These are phyloP conservation scores for Cyclotella distinguenda DNA, from an alignment of 108 stramenopile genomes.

Conservation along the genomic window DNA sequence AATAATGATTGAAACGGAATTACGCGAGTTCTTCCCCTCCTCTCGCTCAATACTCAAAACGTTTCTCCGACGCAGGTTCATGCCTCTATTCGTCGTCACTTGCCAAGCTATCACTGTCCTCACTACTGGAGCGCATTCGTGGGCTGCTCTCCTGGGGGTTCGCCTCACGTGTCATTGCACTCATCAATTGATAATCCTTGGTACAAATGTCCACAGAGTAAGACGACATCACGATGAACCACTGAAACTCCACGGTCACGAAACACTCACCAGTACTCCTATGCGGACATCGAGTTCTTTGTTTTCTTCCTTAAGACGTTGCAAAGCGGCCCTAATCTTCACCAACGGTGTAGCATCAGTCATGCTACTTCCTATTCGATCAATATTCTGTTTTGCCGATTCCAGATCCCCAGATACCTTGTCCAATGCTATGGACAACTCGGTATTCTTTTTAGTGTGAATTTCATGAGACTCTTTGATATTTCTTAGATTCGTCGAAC, in stretches of 20 bases:
- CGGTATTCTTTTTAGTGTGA: constrained; percentile 15
- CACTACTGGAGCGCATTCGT: constrained; percentile 2
- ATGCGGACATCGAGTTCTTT: constrained; percentile 33
- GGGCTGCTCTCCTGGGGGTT: neutral
- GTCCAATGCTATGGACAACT: constrained; percentile 16
- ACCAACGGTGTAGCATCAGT: constrained; percentile 36
- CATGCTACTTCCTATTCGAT: constrained; percentile 34
- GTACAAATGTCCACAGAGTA: neutral
- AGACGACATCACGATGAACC: neutral
- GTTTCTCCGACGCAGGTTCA: no score
- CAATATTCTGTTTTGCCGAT: constrained; percentile 29
- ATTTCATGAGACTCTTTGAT: constrained; percentile 14
- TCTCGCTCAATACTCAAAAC: no score
- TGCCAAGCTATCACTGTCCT: constrained; percentile 8
- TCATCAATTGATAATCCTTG: constrained; percentile 27
- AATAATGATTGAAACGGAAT: no score
- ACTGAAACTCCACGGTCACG: neutral
- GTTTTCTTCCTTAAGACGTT: constrained; percentile 36
- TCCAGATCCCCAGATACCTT: constrained; percentile 16
- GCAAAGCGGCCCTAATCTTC: constrained; percentile 30
- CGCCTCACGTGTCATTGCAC: constrained; percentile 4
- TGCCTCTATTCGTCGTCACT: neutral
- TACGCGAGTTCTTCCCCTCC: no score
- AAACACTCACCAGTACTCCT: constrained; percentile 30
- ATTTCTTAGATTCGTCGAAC: neutral